Evolutionary conservation across 1,284 basidiomycete genomes (phyloP).

Genomic region (Irpex sp.): DNA sequence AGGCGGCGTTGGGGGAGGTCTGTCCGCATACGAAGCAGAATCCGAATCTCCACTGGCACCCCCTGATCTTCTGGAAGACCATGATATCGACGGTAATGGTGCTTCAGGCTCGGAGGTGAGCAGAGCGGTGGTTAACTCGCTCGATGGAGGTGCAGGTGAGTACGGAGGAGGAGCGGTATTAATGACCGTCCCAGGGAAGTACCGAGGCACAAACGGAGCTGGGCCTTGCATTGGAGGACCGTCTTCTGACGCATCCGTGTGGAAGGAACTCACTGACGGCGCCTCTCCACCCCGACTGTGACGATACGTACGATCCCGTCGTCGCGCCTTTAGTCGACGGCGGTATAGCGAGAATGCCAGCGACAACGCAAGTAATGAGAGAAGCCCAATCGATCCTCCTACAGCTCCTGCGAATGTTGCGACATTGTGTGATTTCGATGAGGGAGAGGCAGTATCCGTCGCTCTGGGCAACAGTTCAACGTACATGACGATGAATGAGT

Average conservation of each 20-base stretch:
- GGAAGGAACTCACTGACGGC: slow-evolving; percentile 27
- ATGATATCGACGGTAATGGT: slow-evolving; percentile 16
- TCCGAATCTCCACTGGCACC: slow-evolving; percentile 16
- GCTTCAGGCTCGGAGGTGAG: slow-evolving; percentile 13
- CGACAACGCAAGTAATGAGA: slow-evolving; percentile 41
- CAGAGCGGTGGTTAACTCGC: slow-evolving; percentile 19
- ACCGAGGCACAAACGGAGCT: slow-evolving; percentile 47
- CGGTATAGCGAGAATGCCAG: slow-evolving; percentile 48
- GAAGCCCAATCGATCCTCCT: slow-evolving; percentile 47
- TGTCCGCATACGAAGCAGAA: slow-evolving; percentile 22
- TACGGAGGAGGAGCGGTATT: slow-evolving; percentile 37
- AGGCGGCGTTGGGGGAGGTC: slow-evolving; percentile 25
- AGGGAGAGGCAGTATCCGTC: slow-evolving; percentile 8
- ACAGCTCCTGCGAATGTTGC: slow-evolving; percentile 52
- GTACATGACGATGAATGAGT: slow-evolving; percentile 7
- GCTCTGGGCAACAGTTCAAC: slow-evolving; percentile 20
- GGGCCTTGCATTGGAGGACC: slow-evolving; percentile 41
- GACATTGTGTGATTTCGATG: slow-evolving; percentile 31
- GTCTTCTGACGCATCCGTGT: slow-evolving; percentile 38
- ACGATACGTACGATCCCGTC: slow-evolving; percentile 37
- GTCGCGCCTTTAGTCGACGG: slow-evolving; percentile 39
- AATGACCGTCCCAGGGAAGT: slow-evolving; percentile 46
- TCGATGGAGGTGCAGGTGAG: slow-evolving; percentile 14
- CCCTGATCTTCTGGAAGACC: slow-evolving; percentile 15
- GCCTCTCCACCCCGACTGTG: slow-evolving; percentile 18